Base-by-base conservation (phyloP, 768 basidiomycete species). In the Termitomyces sp. region DNA sequence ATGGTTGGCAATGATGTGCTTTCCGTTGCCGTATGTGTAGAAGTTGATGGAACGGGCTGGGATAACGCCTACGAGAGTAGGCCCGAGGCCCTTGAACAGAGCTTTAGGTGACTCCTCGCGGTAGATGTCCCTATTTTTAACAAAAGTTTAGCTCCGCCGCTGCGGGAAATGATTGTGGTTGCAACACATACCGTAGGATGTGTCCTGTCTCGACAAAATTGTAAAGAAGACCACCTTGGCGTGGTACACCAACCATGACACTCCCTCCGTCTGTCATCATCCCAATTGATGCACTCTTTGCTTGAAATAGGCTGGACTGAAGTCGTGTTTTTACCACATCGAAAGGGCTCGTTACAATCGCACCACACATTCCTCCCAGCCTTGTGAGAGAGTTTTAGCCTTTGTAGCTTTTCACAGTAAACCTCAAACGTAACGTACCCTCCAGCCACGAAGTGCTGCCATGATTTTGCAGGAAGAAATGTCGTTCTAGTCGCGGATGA, bases 311-410 rank as follows among this genome's bases (percentile, higher is more conserved):
- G 72, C 87, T 87, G 2, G 94, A 96, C 74, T 99, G 97, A 7
- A 98, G 78, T 4, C 97, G 88, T 46, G 97, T 99, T 77, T 98
- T 98, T 62, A 98, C 95, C 35, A 99, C 94, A 72, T 99, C 97
- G 67, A 99, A 96, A 0, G 97, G 96, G 47, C 93, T 94, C 0
- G 97, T 99, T 3, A 98, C 88, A 60, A 97, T 89, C 18, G 95
- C 95, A 36, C 96, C 97, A 68, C 93, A 93, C 95, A 98, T 96
- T 43, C 95, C 97, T 28, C 96, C 97, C 18, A 98, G 77, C 23
- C 96, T 98, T 57, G 56, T 32, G 4, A 9, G 36, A n/a, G 33
- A 2, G 26, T 61, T 20, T 60, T 41, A 48, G n/a, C 50, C 41
- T 35, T 41, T 35, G 56, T 20, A 6, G 32, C 3, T 41, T 43